phyloP scores from a whole-genome alignment of 768 basidiomycete species.

The Calvatia gigantea region DNA sequence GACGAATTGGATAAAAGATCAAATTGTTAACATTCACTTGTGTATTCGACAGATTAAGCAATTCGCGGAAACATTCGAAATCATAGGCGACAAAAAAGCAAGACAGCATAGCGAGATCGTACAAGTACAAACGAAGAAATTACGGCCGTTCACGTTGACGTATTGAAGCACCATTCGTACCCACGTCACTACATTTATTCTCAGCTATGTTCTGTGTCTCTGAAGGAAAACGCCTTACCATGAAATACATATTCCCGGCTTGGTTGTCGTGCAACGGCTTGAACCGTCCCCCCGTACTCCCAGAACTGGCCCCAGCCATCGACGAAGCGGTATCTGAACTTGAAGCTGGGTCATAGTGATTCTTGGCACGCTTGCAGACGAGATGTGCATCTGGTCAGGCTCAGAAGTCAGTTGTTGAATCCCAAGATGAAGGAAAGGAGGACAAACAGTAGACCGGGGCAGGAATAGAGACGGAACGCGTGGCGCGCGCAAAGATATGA shows the following conservation, averaged over 20 bases:
- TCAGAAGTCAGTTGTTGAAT: neutral
- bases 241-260: conserved; percentile 58
- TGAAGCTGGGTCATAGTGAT: conserved; percentile 70
- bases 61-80: neutral
- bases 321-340: conserved; percentile 54
- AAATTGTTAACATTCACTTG: too few relatives aligned
- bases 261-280: conserved; percentile 52
- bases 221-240: conserved; percentile 29
- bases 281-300: conserved; percentile 49
- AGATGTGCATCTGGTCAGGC: conserved; percentile 68
- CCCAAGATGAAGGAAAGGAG: neutral
- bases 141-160: too few relatives aligned
- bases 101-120: neutral
- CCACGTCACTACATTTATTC: neutral
- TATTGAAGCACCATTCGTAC: neutral
- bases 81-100: neutral
- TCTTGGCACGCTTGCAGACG: conserved; percentile 78
- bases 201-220: neutral
- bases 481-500: conserved; percentile 78
- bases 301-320: conserved; percentile 31
- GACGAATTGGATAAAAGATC: too few relatives aligned
- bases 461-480: conserved; percentile 82
- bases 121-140: too few relatives aligned
- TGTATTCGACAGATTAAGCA: neutral
- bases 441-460: conserved; percentile 78